Evolutionary conservation across 2,329 filamentous ascomycete species (phyloP).

Genomic region (Nigrograna mackinnonii): DNA sequence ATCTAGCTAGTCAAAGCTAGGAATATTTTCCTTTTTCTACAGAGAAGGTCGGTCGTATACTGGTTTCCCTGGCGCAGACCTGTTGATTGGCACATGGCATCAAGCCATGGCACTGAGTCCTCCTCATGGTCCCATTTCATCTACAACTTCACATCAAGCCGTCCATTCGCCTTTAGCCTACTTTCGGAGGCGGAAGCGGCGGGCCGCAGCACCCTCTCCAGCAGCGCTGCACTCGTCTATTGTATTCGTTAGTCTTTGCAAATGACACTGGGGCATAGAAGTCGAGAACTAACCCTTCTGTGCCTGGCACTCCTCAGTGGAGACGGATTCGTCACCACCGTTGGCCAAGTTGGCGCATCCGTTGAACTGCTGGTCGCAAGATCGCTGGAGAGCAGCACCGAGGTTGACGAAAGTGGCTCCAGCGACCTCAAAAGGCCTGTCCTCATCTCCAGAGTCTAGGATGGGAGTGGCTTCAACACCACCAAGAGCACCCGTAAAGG

Average conservation of each 20-base stretch:
- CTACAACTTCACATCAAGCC: too few species aligned
- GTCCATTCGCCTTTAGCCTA: too few species aligned
- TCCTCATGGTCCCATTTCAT: too few species aligned
- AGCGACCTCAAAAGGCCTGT: slow-evolving; percentile 42
- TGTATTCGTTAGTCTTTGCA: neutral
- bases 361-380: slow-evolving; percentile 68
- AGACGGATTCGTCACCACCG: slow-evolving; percentile 47
- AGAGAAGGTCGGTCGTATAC: too few species aligned
- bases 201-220: too few species aligned
- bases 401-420: slow-evolving; percentile 56
- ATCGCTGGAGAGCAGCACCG: slow-evolving; percentile 60
- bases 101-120: too few species aligned
- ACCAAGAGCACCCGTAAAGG: slow-evolving; percentile 53
- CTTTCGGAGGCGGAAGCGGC: too few species aligned
- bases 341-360: slow-evolving; percentile 62
- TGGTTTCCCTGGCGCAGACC: too few species aligned
- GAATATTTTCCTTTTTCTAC: too few species aligned
- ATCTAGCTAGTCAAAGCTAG: too few species aligned
- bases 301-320: slow-evolving; percentile 56
- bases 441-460: slow-evolving; percentile 52
- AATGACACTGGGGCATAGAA: too few species aligned
- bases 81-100: too few species aligned
- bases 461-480: slow-evolving; percentile 58
- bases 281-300: slow-evolving; percentile 54
- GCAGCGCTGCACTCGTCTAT: slow-evolving; percentile 13